Percentiles rank a stretch among this genome's conserved stretches.
Conservation (phyloP, 1,284 basidiomycete genomes). For the Cryptococcus hybrid region DNA sequence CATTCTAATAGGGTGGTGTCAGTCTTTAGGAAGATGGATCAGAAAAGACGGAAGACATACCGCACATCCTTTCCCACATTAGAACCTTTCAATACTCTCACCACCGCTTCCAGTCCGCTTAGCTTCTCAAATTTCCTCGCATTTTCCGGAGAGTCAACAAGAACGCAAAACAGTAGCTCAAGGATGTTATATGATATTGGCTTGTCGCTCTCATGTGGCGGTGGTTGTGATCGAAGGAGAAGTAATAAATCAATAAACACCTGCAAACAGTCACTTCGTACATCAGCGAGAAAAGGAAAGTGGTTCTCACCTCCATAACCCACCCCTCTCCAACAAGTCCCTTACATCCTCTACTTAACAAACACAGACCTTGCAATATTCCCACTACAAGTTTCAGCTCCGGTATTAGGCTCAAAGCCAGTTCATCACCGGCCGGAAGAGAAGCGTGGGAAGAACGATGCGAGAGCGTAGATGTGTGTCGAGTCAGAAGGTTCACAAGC, state of each 20-base stretch:
- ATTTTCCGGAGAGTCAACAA: constrained; percentile 73
- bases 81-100: constrained; percentile 76
- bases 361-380: constrained; percentile 73
- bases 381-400: constrained; percentile 54
- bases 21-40: not conserved
- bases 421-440: constrained; percentile 27
- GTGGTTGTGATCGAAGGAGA: constrained; percentile 32
- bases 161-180: constrained; percentile 75
- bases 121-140: constrained; percentile 72
- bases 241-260: constrained; percentile 42
- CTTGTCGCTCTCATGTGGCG: constrained; percentile 20
- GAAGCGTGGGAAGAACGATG: constrained; percentile 26
- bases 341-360: constrained; percentile 69
- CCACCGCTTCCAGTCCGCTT: constrained; percentile 72
- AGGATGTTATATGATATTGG: constrained; percentile 63
- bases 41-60: constrained; percentile 52
- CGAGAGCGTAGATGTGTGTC: constrained; percentile 33
- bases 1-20: constrained; percentile 59
- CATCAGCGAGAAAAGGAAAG: not conserved
- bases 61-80: constrained; percentile 76
- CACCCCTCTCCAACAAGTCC: constrained; percentile 64
- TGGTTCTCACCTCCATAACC: constrained; percentile 63
- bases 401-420: constrained; percentile 22
- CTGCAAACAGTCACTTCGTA: constrained; percentile 12
- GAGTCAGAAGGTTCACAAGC: constrained; percentile 28